phyloP scores from a whole-genome alignment of 331 rosid genomes.

The Quercus phellos region DNA sequence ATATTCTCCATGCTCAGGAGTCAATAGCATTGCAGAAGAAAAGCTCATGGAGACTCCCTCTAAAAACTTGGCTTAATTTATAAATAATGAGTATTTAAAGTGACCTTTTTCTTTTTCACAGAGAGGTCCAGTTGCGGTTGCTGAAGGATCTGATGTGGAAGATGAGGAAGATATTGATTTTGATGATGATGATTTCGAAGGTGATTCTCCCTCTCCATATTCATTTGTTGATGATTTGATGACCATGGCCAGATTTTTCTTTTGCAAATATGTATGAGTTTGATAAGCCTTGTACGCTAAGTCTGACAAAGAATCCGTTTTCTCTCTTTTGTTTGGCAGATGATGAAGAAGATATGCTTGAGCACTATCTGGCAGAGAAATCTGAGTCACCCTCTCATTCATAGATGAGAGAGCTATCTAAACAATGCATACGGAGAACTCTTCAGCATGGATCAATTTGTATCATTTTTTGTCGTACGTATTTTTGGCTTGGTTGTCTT shows the following conservation, averaged over 20 bases:
- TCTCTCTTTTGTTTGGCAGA: slow-evolving; percentile 39
- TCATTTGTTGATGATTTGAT: neutral
- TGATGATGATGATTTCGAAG: slow-evolving; percentile 95
- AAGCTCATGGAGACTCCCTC: neutral
- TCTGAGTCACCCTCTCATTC: slow-evolving; percentile 67
- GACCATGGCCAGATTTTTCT: neutral
- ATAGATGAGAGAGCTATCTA: slow-evolving; percentile 47
- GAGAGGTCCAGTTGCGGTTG: slow-evolving; percentile 62
- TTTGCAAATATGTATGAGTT: neutral
- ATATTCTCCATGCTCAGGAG: neutral
- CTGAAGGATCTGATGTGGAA: slow-evolving; percentile 70
- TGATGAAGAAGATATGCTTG: slow-evolving; percentile 98
- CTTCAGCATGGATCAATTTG: neutral
- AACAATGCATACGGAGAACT: slow-evolving; percentile 14
- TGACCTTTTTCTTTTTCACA: slow-evolving; percentile 20
- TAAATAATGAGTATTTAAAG: neutral
- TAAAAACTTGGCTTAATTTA: neutral
- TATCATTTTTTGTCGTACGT: neutral
- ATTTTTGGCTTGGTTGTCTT: neutral
- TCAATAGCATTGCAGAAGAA: neutral
- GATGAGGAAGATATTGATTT: slow-evolving; percentile 82
- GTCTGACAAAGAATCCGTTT: slow-evolving; percentile 5
- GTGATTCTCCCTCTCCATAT: slow-evolving; percentile 25
- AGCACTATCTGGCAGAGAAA: slow-evolving; percentile 93
- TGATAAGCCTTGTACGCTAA: neutral